Base-by-base conservation (phyloP, 345 rosid species). In the Gossypium anomalum region DNA sequence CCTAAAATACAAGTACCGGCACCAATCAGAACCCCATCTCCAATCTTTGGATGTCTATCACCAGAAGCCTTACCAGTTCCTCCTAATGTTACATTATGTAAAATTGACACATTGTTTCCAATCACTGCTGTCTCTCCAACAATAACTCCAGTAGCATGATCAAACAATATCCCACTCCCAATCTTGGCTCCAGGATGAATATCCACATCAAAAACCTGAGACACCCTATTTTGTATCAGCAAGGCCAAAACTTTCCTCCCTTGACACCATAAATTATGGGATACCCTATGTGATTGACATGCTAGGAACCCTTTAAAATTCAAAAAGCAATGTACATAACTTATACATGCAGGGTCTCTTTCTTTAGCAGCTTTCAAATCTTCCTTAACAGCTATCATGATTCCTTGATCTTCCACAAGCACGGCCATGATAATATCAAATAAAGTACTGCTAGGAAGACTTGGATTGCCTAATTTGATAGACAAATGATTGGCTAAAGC, bases 1-100 rank as follows among this genome's bases (percentile, higher is more conserved):
- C 97, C 98, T 88, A 94, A 78, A 52, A 94, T 89, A 80, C 98
- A 92, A 29, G 94, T 91, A 80, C 95, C 97, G 0, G 98, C 98
- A 63, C 98, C 98, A 59, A 92, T 91, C 86, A 94, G 75, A 6
- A 94, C 98, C 60, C 98, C 98, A 63, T 94, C 87, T 0, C 98
- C 97, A n/a, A 92, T 92, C 87, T 94, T 94, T 0, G 97, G 97
- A 44, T 94, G 98, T 77, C 98, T 81, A 11, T 92, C 98, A 1
- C 98, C 98, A 9, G 80, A 80, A 71, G 55, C 81, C 82, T 94
- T 94, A 38, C 98, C 98, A 0, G 98, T 94, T 14, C 97, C 98
- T 2, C 98, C 98, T 10, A 92, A 82, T 2, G 98, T 92, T 19
- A 94, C 97, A 69, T 92, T 91, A 17, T 94, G 98, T 66, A 94